These are phyloP conservation scores for Aureobasidium sp. DNA, from an alignment of 2,329 filamentous ascomycete genomes.

Conservation along the genomic window DNA sequence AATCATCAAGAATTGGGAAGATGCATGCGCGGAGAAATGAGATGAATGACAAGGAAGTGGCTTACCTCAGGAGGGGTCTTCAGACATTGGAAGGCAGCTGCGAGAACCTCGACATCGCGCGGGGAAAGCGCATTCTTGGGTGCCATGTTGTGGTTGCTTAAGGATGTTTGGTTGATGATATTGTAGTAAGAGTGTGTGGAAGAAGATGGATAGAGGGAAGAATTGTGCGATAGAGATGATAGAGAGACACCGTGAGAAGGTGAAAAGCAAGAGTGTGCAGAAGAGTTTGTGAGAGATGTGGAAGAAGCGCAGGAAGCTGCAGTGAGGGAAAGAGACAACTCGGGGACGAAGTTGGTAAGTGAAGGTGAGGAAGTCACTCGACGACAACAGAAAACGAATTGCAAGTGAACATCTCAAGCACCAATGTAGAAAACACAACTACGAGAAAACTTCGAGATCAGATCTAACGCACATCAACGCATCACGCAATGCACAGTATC, in stretches of 20 bases:
- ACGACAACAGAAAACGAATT: neutral
- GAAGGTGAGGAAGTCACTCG: neutral
- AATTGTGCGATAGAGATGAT: neutral
- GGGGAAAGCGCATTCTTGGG: conserved; percentile 14
- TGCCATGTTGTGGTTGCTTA: neutral
- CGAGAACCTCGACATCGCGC: conserved; percentile 19
- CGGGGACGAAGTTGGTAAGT: neutral
- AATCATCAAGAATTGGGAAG: neutral
- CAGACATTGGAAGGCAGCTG: conserved; percentile 15
- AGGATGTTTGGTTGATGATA: neutral
- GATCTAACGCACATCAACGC: neutral
- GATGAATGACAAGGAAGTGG: too few relatives aligned
- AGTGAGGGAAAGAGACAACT: neutral
- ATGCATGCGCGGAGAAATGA: too few relatives aligned
- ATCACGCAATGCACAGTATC: neutral
- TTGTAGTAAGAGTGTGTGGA: neutral
- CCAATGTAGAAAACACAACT: too few relatives aligned
- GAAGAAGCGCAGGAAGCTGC: neutral
- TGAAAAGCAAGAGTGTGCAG: neutral
- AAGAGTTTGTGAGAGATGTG: neutral
- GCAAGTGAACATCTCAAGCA: neutral
- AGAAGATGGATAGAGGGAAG: neutral
- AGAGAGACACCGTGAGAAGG: neutral
- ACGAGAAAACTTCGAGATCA: too few relatives aligned
- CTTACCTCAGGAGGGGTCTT: conserved; percentile 16